Conservation (phyloP, 2,329 filamentous ascomycete species). For the Thelonectria discophora region DNA sequence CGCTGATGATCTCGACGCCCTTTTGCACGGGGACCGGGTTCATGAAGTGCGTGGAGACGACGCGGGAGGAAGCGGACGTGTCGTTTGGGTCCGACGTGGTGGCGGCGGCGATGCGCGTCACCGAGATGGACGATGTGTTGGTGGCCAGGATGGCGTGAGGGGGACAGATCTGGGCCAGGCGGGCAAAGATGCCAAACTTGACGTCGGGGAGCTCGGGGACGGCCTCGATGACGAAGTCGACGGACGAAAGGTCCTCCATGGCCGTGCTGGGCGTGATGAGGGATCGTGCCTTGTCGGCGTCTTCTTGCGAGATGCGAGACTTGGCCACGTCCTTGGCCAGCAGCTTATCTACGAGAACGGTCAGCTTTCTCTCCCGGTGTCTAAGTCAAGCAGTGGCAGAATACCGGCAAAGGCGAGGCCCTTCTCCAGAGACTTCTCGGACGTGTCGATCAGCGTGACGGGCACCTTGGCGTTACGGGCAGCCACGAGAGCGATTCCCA, state of each 20-base stretch:
- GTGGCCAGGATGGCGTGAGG: conserved; percentile 91
- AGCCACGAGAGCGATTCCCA: conserved; percentile 95
- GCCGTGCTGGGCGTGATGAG: conserved; percentile 75
- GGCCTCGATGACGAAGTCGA: conserved; percentile 97
- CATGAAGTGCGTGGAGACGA: conserved; percentile 98
- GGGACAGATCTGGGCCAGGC: conserved; percentile 82
- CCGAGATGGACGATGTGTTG: conserved; percentile 98
- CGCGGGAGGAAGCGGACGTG: conserved; percentile 82
- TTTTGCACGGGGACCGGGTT: conserved; percentile 98
- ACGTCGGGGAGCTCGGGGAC: conserved; percentile 91
- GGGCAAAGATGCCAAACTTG: conserved; percentile 87
- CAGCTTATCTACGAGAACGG: conserved; percentile 78
- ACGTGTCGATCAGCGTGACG: conserved; percentile 86
- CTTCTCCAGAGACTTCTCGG: conserved; percentile 86
- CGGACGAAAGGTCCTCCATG: conserved; percentile 79
- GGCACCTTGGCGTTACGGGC: conserved; percentile 84
- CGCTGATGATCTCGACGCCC: conserved; percentile 96
- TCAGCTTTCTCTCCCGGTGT: conserved; percentile 20
- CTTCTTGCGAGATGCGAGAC: conserved; percentile 81
- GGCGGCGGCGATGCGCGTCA: conserved; percentile 92
- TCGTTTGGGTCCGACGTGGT: conserved; percentile 82
- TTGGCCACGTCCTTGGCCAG: conserved; percentile 93
- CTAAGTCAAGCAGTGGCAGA: not conserved
- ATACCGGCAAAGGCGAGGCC: conserved; percentile 87
- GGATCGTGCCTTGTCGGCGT: conserved; percentile 76